Conservation (phyloP, 1,284 basidiomycete genomes). For the Salmacisia buchloeana region DNA sequence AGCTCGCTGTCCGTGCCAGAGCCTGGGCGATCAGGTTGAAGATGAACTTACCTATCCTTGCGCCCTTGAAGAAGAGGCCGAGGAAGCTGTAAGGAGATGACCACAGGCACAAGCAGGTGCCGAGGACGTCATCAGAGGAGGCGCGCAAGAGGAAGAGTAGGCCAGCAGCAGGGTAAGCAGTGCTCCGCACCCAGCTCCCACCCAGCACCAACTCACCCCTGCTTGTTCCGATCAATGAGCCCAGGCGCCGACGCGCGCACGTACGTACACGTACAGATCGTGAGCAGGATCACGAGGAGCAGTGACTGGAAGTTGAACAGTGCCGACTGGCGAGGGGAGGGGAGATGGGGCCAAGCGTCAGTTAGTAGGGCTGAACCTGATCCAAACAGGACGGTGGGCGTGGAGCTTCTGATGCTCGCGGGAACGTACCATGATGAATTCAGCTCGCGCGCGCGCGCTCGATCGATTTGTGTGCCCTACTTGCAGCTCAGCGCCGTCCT, state of each 20-base stretch:
- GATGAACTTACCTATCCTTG: slow-evolving; percentile 39
- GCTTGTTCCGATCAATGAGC: slow-evolving; percentile 85
- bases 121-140: background rate
- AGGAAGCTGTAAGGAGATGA: slow-evolving; percentile 27
- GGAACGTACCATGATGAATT: no score
- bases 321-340: no score
- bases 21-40: background rate
- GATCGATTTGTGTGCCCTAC: no score
- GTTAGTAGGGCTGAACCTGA: no score
- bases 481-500: no score
- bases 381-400: no score
- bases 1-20: background rate
- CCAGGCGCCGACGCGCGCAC: slow-evolving; percentile 80
- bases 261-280: slow-evolving; percentile 97
- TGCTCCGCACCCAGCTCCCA: background rate
- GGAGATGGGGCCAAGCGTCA: no score
- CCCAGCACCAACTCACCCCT: slow-evolving; percentile 59
- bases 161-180: background rate
- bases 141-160: no score
- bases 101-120: background rate
- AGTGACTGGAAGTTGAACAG: slow-evolving; percentile 97
- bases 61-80: slow-evolving; percentile 46
- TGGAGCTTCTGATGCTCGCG: no score
- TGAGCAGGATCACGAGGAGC: slow-evolving; percentile 81
- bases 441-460: no score